These are phyloP conservation scores for Cordyceps cateniannulata DNA, from an alignment of 2,329 filamentous ascomycete species.

Conservation along the genomic window DNA sequence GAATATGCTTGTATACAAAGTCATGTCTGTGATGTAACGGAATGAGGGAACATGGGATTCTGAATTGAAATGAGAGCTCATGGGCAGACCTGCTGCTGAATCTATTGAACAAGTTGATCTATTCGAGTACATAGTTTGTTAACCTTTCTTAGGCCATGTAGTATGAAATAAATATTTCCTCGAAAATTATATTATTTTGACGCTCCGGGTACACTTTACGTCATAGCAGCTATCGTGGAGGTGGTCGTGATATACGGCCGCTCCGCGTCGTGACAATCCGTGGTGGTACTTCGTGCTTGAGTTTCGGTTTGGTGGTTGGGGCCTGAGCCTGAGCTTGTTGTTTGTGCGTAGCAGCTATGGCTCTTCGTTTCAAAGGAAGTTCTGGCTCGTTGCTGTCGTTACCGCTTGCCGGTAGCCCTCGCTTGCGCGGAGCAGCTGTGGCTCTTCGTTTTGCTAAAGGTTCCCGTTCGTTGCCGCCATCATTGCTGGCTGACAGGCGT, in stretches of 20 bases:
- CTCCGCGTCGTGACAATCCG: background rate
- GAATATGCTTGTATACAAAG: background rate
- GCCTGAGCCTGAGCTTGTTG: too few species aligned
- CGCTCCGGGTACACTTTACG: too few species aligned
- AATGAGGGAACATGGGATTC: background rate
- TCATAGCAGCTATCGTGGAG: background rate
- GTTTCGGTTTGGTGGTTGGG: background rate
- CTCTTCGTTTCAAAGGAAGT: too few species aligned
- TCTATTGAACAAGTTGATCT: background rate
- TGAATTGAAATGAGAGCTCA: too few species aligned
- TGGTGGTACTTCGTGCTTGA: background rate
- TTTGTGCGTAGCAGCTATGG: too few species aligned
- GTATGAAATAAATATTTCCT: background rate
- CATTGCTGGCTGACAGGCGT: background rate
- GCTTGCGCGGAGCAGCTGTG: too few species aligned
- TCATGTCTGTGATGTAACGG: background rate
- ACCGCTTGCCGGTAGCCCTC: too few species aligned
- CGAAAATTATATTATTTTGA: too few species aligned
- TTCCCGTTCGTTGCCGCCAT: too few species aligned
- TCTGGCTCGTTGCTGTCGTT: too few species aligned
- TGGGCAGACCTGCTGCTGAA: too few species aligned
- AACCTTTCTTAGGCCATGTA: constrained; percentile 3
- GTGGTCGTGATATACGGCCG: background rate
- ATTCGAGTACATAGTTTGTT: constrained; percentile 6
- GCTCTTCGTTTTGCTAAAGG: too few species aligned